Conservation (phyloP, 345 rosid species). For the Eucalyptus sideroxylon region DNA sequence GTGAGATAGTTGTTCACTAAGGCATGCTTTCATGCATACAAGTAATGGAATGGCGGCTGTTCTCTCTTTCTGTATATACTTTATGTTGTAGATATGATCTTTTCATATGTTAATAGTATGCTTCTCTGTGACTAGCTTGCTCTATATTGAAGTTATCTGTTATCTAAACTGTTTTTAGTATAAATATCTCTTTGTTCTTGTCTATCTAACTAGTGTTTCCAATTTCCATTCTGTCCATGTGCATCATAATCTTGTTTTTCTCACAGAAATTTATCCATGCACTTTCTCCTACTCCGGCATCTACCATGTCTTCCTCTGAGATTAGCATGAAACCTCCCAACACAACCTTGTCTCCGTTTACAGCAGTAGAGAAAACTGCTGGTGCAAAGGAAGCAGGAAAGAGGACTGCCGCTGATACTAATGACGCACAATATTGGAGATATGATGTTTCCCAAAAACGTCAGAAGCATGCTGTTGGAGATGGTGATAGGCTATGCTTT, state of each 20-base stretch:
- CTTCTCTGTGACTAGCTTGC: not conserved
- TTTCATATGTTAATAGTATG: not conserved
- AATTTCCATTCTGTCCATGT: not conserved
- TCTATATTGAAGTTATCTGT: not conserved
- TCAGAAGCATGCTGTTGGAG: constrained; percentile 51
- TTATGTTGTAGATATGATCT: not conserved
- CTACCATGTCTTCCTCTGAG: constrained; percentile 71
- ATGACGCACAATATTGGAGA: constrained; percentile 91
- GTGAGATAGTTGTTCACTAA: not conserved
- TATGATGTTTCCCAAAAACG: constrained; percentile 81
- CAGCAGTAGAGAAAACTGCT: constrained; percentile 24
- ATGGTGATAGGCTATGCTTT: constrained; percentile 55
- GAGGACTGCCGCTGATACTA: constrained; percentile 27
- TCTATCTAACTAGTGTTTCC: not conserved
- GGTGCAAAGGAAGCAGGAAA: constrained; percentile 30
- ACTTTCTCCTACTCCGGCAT: constrained; percentile 78
- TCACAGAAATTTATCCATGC: constrained; percentile 91
- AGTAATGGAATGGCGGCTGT: not conserved
- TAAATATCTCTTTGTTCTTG: not conserved
- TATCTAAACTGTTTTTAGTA: not conserved
- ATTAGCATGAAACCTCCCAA: constrained; percentile 61
- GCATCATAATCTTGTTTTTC: not conserved
- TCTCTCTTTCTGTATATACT: not conserved
- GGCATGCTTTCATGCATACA: not conserved
- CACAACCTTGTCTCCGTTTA: constrained; percentile 67